Conservation (phyloP, 2,329 filamentous ascomycete species). For the Parafenestella ontariensis region DNA sequence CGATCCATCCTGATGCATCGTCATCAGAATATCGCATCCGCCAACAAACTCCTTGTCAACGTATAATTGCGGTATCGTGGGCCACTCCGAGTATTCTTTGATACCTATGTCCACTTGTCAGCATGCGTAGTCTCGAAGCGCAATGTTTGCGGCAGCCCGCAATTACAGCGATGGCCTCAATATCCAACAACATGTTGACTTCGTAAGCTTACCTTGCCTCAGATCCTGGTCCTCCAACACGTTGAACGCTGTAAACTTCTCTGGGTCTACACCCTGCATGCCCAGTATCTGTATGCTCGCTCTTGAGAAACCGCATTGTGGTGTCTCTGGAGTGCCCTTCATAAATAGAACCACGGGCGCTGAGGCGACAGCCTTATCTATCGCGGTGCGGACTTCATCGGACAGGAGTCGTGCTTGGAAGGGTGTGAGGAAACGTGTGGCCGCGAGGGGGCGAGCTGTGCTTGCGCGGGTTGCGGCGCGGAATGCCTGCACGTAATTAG, state of each 20-base stretch:
- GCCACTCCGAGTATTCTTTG: constrained; percentile 99
- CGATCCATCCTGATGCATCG: constrained; percentile 96
- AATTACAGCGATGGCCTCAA: too few relatives aligned
- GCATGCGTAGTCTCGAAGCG: background rate
- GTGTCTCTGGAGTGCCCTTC: constrained; percentile 97
- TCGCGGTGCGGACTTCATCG: constrained; percentile 77
- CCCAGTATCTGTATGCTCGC: constrained; percentile 95
- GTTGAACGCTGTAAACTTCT: constrained; percentile 98
- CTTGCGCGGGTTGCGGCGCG: constrained; percentile 43
- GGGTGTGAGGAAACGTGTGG: constrained; percentile 54
- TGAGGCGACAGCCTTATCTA: constrained; percentile 86
- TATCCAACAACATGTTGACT: background rate
- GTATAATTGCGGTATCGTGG: constrained; percentile 96
- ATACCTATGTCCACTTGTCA: constrained; percentile 68
- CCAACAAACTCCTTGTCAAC: constrained; percentile 95
- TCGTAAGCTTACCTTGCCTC: constrained; percentile 68
- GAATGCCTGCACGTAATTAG: constrained; percentile 41
- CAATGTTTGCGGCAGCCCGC: background rate
- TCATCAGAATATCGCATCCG: constrained; percentile 95
- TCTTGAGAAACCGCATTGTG: constrained; percentile 95
- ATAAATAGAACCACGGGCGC: constrained; percentile 97
- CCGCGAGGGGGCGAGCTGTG: constrained; percentile 37
- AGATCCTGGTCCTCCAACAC: constrained; percentile 91
- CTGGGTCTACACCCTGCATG: constrained; percentile 91
- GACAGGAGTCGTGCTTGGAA: constrained; percentile 74